phyloP scores from a whole-genome alignment of 805 yeast genomes.

The Kregervanrija delftensis region DNA sequence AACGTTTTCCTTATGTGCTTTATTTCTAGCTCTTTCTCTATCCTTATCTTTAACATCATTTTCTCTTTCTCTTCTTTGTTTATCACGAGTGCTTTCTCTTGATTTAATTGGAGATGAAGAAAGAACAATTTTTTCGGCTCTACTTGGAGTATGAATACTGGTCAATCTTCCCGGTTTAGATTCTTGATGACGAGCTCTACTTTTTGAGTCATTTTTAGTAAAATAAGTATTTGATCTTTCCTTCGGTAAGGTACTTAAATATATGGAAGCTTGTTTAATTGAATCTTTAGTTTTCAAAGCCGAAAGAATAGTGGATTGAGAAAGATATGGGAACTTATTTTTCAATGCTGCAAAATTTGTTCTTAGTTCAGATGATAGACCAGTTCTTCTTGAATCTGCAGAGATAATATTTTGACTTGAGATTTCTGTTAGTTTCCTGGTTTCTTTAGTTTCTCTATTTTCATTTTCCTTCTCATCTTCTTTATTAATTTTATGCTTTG shows the following conservation, averaged over 20 bases:
- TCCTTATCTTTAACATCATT: neutral
- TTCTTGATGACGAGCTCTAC: no score
- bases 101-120: conserved; percentile 9
- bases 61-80: neutral
- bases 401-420: neutral
- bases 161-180: conserved; percentile 1
- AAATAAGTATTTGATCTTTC: neutral
- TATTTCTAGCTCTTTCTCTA: conserved; percentile 6
- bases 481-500: neutral
- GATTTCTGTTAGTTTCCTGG: no score
- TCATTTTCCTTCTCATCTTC: conserved; percentile 9
- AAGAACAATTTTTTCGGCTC: conserved; percentile 11
- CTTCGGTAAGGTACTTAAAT: conserved; percentile 20
- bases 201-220: no score
- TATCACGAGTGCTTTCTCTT: neutral
- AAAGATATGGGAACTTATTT: conserved; percentile 27
- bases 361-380: conserved; percentile 18
- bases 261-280: conserved; percentile 25
- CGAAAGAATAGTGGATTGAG: conserved; percentile 24
- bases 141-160: conserved; percentile 2
- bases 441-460: neutral
- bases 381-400: conserved; percentile 1
- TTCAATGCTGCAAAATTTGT: conserved; percentile 25
- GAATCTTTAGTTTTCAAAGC: conserved; percentile 26
- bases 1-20: conserved; percentile 15